Evolutionary conservation across 2,329 filamentous ascomycete genomes (phyloP), one percentile per base, ranked within the genome.

Genomic region (Mycosphaerella arachidis): DNA sequence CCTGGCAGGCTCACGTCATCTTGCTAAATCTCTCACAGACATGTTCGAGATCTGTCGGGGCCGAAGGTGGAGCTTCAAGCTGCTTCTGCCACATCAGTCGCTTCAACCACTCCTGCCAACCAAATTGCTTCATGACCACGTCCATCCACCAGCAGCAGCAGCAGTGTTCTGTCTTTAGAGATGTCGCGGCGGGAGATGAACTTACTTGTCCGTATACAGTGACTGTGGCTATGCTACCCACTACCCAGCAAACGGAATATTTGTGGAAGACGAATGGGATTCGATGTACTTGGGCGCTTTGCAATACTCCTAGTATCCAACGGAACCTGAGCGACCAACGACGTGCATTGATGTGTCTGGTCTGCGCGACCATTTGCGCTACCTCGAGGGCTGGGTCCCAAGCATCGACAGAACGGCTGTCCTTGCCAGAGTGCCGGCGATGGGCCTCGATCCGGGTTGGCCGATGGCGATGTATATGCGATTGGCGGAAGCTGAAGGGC

Each of bases 311-410:
- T 6, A 18, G 30, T 6, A 18, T 1, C 13, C 43, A 54, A 3
- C 37, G 57, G 24, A 9, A 30, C 13, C 16, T 45, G 18, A 59
- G 57, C 29, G 51, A 59, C 13, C 18, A 45, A 12, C 51, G 57
- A 2, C 37, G 16, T n/a, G 13, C 37, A 16, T 2, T 40, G 10
- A 40, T 40, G 37, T 40, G 37, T 13, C 16, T 40, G 10, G 16
- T n/a, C 10, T n/a, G n/a, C n/a, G n/a, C n/a, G n/a, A 13, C 10
- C 16, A 40, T 40, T 1, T 40, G 37, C 10, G 10, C 12, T 9
- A n/a, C 13, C 10, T 40, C 12, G 37, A 40, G 5, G 12, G 16
- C 10, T n/a, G 6, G 12, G 16, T 40, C 16, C 37, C 37, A 6
- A 40, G 16, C 37, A 40, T 40, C 37, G 37, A 40, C 37, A 40